phyloP scores from a whole-genome alignment of 2,329 filamentous ascomycete species.

The Byssochlamys sp. region DNA sequence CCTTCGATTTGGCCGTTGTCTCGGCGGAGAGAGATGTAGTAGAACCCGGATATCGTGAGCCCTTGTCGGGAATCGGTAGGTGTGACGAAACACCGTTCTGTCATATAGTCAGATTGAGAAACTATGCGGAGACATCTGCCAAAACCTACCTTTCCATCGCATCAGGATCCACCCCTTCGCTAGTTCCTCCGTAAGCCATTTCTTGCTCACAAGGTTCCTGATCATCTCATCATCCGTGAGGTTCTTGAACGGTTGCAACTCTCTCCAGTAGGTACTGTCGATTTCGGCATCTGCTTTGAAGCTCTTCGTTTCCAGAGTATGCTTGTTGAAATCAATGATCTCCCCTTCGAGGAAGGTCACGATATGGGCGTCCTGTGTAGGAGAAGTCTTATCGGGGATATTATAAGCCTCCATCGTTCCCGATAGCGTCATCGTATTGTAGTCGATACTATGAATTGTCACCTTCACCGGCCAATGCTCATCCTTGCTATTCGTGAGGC shows the following conservation, averaged over 20 bases:
- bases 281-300: conserved; percentile 38
- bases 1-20: conserved; percentile 39
- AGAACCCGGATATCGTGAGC: conserved; percentile 43
- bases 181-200: conserved; percentile 34
- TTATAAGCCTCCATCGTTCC: conserved; percentile 64
- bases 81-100: conserved; percentile 42
- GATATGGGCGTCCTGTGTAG: conserved; percentile 41
- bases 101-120: neutral
- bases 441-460: conserved; percentile 54
- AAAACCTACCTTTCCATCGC: conserved; percentile 40
- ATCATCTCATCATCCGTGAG: conserved; percentile 35
- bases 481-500: conserved; percentile 27
- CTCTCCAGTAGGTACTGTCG: conserved; percentile 41
- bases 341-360: conserved; percentile 60
- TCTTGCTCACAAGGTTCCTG: conserved; percentile 36
- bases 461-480: conserved; percentile 61
- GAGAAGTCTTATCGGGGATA: conserved; percentile 45
- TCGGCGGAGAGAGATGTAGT: conserved; percentile 40
- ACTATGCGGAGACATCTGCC: neutral
- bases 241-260: conserved; percentile 39
- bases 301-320: conserved; percentile 39
- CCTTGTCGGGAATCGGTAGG: conserved; percentile 38
- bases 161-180: conserved; percentile 40
- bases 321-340: conserved; percentile 53
- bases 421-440: conserved; percentile 50